Conservation (phyloP, 495 filamentous ascomycete genomes). For the Xylaria flabelliformis region DNA sequence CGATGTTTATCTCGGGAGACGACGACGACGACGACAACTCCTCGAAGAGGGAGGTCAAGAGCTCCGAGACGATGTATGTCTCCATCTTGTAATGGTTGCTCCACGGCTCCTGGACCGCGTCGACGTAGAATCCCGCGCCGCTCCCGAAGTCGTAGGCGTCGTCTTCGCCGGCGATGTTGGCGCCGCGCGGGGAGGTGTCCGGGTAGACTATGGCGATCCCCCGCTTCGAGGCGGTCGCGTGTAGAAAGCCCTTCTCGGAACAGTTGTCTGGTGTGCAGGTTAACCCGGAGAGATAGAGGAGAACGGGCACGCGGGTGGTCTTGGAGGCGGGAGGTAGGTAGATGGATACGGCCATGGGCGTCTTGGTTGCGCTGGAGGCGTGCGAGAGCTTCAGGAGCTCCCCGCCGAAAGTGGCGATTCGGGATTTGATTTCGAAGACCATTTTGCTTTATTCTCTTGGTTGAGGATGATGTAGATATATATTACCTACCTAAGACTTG, state of each 20-base stretch:
- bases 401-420: conserved; percentile 91
- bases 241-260: conserved; percentile 96
- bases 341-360: conserved; percentile 73
- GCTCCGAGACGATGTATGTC: conserved; percentile 81
- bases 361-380: conserved; percentile 70
- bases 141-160: conserved; percentile 89
- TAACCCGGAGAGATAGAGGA: conserved; percentile 94
- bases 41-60: conserved; percentile 75
- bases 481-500: too few relatives aligned
- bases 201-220: conserved; percentile 91
- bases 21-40: too few relatives aligned
- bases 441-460: conserved; percentile 49
- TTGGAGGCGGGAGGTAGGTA: conserved; percentile 69
- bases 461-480: background rate
- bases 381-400: conserved; percentile 94
- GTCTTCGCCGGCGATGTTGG: conserved; percentile 79
- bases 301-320: conserved; percentile 65
- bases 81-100: conserved; percentile 86
- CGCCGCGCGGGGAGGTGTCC: conserved; percentile 89
- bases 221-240: conserved; percentile 74
- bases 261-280: conserved; percentile 97
- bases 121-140: conserved; percentile 93
- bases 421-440: conserved; percentile 84
- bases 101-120: conserved; percentile 82
- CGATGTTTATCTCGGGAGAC: conserved; percentile 28